Conservation (phyloP, 441 rosid genomes). For the Capsella rubella region DNA sequence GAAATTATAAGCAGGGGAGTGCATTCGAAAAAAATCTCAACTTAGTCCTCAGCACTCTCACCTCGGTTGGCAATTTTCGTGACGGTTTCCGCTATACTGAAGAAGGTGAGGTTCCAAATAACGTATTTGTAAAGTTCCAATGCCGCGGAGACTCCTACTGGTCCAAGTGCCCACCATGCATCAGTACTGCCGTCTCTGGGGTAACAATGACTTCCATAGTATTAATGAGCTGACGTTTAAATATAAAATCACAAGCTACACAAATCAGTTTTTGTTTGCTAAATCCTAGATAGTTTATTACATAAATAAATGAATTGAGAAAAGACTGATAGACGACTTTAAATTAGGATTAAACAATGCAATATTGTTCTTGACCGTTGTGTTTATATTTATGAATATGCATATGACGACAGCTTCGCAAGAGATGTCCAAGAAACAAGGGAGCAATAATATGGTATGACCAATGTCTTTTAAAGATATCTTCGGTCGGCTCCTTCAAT, state of each 20-base stretch:
- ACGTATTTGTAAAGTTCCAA: not conserved
- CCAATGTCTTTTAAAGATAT: conserved; percentile 57
- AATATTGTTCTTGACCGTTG: not conserved
- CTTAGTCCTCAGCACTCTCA: conserved; percentile 29
- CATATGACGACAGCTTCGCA: conserved; percentile 10
- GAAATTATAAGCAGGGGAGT: conserved; percentile 49
- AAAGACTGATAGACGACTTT: not conserved
- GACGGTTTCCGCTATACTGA: conserved; percentile 46
- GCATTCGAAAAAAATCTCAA: conserved; percentile 52
- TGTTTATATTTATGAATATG: not conserved
- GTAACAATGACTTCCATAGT: not conserved
- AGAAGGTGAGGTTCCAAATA: conserved; percentile 18
- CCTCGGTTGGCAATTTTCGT: conserved; percentile 48
- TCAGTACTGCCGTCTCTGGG: not conserved
- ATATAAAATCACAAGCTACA: not conserved
- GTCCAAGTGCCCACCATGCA: conserved; percentile 9
- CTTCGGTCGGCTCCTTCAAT: conserved; percentile 34
- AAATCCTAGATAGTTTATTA: not conserved
- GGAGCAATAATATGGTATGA: conserved; percentile 23
- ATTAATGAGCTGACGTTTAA: not conserved
- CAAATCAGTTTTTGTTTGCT: not conserved
- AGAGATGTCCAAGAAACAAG: conserved; percentile 55
- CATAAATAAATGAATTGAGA: not conserved
- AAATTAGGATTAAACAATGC: not conserved
- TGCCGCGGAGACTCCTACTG: conserved; percentile 19